Conservation (phyloP, 768 basidiomycete genomes). For the Leccinum longicurvipes region DNA sequence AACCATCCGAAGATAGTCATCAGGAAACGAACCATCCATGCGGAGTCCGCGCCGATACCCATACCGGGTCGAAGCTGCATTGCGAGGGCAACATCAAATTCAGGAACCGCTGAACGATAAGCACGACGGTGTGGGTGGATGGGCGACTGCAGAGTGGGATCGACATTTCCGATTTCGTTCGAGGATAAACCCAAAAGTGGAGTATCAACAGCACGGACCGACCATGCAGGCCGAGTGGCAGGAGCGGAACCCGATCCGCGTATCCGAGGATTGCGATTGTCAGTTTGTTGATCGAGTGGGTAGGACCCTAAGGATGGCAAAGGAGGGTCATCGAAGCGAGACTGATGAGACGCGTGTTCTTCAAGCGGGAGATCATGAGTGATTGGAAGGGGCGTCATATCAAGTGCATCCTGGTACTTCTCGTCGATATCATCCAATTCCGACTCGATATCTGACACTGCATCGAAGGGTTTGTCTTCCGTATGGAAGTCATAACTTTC, state of each 20-base stretch:
- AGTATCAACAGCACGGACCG: conserved; percentile 25
- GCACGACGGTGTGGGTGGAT: conserved; percentile 23
- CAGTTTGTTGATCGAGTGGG: conserved; percentile 7
- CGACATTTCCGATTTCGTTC: neutral
- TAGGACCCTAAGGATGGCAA: neutral
- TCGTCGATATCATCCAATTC: conserved; percentile 27
- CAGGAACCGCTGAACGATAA: conserved; percentile 43
- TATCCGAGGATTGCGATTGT: conserved; percentile 13
- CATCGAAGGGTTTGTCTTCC: conserved; percentile 10
- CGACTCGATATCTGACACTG: conserved; percentile 18
- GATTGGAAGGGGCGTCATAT: conserved; percentile 21
- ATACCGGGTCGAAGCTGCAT: conserved; percentile 76
- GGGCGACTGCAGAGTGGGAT: conserved; percentile 10
- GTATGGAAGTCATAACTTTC: neutral
- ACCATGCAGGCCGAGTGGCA: conserved; percentile 28
- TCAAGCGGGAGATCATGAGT: conserved; percentile 20
- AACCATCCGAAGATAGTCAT: conserved; percentile 82
- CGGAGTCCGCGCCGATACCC: conserved; percentile 67
- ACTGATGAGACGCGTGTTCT: conserved; percentile 2
- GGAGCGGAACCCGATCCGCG: conserved; percentile 12
- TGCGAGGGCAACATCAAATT: conserved; percentile 64
- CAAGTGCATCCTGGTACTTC: conserved; percentile 32
- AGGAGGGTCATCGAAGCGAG: conserved; percentile 13
- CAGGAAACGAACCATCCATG: conserved; percentile 76
- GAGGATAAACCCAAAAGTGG: conserved; percentile 19